A percentile compares a stretch with the other conserved stretches of the same genome.
Conservation (phyloP, 768 basidiomycete species). For the Tulasnella sp. region DNA sequence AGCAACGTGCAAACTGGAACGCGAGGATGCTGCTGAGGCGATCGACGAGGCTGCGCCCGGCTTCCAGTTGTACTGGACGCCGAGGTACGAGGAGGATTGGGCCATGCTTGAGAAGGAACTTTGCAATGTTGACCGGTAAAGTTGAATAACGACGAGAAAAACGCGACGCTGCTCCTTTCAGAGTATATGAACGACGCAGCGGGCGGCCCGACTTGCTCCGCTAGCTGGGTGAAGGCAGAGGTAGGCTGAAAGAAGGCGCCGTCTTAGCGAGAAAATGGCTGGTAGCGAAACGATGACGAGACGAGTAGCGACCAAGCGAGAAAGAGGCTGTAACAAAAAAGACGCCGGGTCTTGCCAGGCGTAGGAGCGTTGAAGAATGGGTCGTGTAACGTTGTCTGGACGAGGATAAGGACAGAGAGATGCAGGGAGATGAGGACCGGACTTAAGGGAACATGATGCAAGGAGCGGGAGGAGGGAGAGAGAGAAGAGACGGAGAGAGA, state of each 20-base stretch:
- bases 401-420: constrained; percentile 10
- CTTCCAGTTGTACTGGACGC: constrained; percentile 15
- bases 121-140: not conserved
- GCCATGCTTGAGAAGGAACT: not conserved
- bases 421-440: not conserved
- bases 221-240: not conserved
- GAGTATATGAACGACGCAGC: not conserved
- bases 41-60: not conserved
- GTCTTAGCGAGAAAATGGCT: not conserved
- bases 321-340: not conserved
- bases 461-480: constrained; percentile 14
- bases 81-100: constrained; percentile 11
- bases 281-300: not conserved
- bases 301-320: not conserved
- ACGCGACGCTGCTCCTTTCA: constrained; percentile 14
- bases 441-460: constrained; percentile 11
- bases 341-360: constrained; percentile 17
- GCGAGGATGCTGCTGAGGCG: constrained; percentile 21
- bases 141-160: not conserved
- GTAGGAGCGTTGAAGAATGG: not conserved
- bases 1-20: constrained; percentile 4
- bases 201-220: not conserved
- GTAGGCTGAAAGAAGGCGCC: not conserved
- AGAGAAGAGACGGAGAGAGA: not conserved
- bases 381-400: not conserved